phyloP scores from a whole-genome alignment of 768 basidiomycete species.

The Rhizopogon roseolus region DNA sequence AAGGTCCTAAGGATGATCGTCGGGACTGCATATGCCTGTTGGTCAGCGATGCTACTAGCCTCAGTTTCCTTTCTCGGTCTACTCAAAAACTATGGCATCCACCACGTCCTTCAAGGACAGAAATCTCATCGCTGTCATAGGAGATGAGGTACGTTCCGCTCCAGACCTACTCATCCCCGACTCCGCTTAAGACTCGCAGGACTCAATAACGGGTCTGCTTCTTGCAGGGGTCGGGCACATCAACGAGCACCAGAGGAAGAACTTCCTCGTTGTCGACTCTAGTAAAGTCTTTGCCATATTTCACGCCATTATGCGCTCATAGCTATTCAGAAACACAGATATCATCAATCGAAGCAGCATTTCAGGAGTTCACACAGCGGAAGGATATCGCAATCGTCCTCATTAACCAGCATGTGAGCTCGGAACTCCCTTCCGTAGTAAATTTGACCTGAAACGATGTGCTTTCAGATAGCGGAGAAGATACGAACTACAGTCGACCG shows the following conservation, averaged over 20 bases:
- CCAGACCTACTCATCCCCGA: background rate
- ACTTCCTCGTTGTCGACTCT: slow-evolving; percentile 91
- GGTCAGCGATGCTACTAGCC: slow-evolving; percentile 9
- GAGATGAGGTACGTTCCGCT: slow-evolving; percentile 73
- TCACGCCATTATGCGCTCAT: slow-evolving; percentile 6
- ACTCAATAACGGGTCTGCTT: slow-evolving; percentile 93
- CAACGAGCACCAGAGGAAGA: slow-evolving; percentile 90
- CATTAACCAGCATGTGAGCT: slow-evolving; percentile 94
- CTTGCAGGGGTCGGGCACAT: slow-evolving; percentile 94
- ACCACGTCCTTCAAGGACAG: slow-evolving; percentile 70
- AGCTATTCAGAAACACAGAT: slow-evolving; percentile 74
- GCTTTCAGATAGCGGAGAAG: slow-evolving; percentile 85
- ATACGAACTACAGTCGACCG: slow-evolving; percentile 93
- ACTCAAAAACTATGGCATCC: slow-evolving; percentile 37
- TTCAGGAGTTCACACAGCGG: slow-evolving; percentile 92
- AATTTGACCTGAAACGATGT: background rate
- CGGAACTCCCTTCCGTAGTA: slow-evolving; percentile 2
- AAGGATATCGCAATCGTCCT: slow-evolving; percentile 94
- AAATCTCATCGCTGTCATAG: slow-evolving; percentile 90
- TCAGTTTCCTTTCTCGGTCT: slow-evolving; percentile 12
- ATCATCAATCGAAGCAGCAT: slow-evolving; percentile 84
- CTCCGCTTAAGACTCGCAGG: slow-evolving; percentile 41
- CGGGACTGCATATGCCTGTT: background rate
- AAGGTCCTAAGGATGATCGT: background rate
- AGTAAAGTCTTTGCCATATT: slow-evolving; percentile 51